Base-by-base conservation (phyloP, 2,329 filamentous ascomycete genomes). In the Pyricularia sp. region DNA sequence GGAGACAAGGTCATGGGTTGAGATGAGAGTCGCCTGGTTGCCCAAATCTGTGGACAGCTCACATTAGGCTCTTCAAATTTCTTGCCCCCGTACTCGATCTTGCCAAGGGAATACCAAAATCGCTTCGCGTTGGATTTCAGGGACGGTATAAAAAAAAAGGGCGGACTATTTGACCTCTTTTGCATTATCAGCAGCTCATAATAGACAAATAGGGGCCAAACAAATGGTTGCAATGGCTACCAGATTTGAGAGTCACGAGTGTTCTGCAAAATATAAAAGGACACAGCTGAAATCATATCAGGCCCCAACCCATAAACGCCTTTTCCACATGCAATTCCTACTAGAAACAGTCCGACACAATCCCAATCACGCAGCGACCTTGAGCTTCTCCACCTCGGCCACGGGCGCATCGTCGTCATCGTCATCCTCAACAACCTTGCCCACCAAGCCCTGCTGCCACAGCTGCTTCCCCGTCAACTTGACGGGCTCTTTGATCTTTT, bases 361-460 rank as follows among this genome's bases (percentile, higher is more conserved):
- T 16, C 12, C 6, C 31, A 12, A 19, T 49, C 49, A 65, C 24
- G 67, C 84, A 69, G 85, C 82, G 64, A 96, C 82, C 75, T 90
- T 89, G 69, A 96, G 79, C 74, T 88, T 89, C 68, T 88, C 85
- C 66, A 93, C 76, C 40, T 81, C 84, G 33, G 84, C 86, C 81
- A 67, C 81, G 86, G 22, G 87, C 2, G 90, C 86, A 1, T 82
- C 85, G 19, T 85, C 87, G 24, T 88, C 89, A 3, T 84, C 87
- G 1, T 85, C 83, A 66, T 86, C 85, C 70, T 87, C 85, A 60
- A 88, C 87, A 67, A 75, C 81, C 77, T 87, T 90, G 62, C 84
- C 81, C 63, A 78, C 88, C 71, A 93, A 75, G 31, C 90, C 90
- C 63, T 82, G 82, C 79, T 93, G 89, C 88, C 90, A 93, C 49